Evolutionary conservation across 129 eudicot species (phyloP), one percentile per base, ranked within the genome.

Genomic region (Centrapalus pauciflorus): DNA sequence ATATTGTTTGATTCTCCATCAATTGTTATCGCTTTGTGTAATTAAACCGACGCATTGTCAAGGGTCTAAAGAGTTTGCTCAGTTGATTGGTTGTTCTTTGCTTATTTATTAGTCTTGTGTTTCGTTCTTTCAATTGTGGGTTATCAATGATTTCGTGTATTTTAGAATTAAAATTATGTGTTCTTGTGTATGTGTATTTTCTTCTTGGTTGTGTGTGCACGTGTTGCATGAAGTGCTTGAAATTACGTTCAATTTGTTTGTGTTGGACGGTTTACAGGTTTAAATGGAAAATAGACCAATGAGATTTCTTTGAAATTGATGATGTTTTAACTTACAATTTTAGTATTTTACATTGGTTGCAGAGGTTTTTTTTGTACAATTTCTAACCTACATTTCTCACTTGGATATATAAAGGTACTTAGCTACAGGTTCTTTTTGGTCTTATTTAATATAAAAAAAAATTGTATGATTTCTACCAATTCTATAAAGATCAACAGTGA

Each of bases 11-110:
- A 9, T 24, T 61, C 17, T 17, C 3, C 34, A n/a, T 21, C 11
- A 33, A 16, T 71, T 71, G 8, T 26, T 34, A 7, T 72, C 9
- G 37, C 3, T 48, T 9, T 34, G 49, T 48, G 29, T 16, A 24
- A 37, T 68, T 55, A n/a, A n/a, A n/a, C n/a, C n/a, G 25, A 68
- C 45, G 66, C 66, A 5, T 69, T 28, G 32, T 56, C 45, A 13
- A 69, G n/a, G n/a, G n/a, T n/a, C n/a, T n/a, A n/a, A 4, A 48
- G 25, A 48, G 54, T 19, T 19, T 48, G 54, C 19, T 48, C 25
- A 11, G 25, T 55, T 3, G 26, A 41, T 40, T 25, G 7, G 21
- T 55, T 37, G 66, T 33, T 46, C 14, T 13, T 58, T 19, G 34
- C 58, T 64, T 64, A 2, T 17, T 40, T 13, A 25, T 62, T 25